phyloP scores from a whole-genome alignment of 176 grass and related monocot genomes.

The Avena insularis region DNA sequence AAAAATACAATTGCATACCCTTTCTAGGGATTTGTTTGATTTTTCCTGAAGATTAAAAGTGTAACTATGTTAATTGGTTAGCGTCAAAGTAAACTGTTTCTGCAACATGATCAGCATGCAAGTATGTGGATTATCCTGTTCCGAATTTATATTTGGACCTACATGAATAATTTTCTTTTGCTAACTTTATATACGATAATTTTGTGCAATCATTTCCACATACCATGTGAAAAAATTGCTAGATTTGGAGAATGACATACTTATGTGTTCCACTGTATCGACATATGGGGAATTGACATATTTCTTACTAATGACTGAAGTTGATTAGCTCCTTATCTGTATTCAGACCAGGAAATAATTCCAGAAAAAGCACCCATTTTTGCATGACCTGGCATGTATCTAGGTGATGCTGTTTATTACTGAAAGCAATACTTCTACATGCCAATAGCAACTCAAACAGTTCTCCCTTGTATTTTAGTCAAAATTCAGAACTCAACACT shows the following conservation, averaged over 20 bases:
- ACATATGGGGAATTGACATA: too few relatives aligned
- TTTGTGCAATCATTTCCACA: not conserved
- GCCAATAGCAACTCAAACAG: not conserved
- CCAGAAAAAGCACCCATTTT: not conserved
- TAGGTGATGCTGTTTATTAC: not conserved
- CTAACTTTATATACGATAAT: not conserved
- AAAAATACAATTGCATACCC: not conserved
- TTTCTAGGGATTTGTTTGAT: not conserved
- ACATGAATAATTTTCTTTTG: not conserved
- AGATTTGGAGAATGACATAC: not conserved
- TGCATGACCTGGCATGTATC: constrained; percentile 8
- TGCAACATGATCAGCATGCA: not conserved
- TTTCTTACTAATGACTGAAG: too few relatives aligned
- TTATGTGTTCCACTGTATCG: not conserved
- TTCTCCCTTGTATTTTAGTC: not conserved
- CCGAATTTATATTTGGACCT: not conserved
- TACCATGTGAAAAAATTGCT: not conserved
- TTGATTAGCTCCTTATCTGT: not conserved
- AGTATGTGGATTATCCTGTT: not conserved
- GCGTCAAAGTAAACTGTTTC: not conserved
- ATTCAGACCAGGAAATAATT: not conserved
- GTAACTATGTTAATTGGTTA: not conserved
- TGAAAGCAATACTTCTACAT: too few relatives aligned
- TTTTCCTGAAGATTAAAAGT: not conserved
- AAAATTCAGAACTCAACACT: not conserved